Conservation (phyloP, 257 asterid species). For the Plectranthus barbatus region DNA sequence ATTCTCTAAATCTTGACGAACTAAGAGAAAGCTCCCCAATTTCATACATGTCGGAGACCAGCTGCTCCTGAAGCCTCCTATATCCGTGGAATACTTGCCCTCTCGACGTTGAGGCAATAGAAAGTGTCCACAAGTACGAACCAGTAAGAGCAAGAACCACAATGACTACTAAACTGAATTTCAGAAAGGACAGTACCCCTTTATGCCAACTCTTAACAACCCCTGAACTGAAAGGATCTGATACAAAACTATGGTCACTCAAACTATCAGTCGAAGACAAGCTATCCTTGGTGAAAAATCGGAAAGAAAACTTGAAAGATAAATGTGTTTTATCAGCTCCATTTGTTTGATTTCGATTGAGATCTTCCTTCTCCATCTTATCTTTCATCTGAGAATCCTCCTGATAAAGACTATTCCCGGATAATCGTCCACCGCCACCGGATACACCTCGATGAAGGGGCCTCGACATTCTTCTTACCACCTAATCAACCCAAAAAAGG, state of each 20-base stretch:
- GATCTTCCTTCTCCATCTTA: slow-evolving; percentile 66
- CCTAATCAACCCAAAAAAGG: slow-evolving; percentile 36
- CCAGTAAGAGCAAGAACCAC: slow-evolving; percentile 76
- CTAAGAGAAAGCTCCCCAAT: slow-evolving; percentile 86
- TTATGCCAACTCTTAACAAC: slow-evolving; percentile 52
- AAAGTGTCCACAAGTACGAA: slow-evolving; percentile 94
- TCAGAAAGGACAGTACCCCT: slow-evolving; percentile 42
- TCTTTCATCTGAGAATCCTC: slow-evolving; percentile 85
- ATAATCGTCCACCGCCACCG: slow-evolving; percentile 55
- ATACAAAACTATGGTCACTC: slow-evolving; percentile 53
- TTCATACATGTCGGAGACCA: slow-evolving; percentile 75
- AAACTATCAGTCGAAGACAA: slow-evolving; percentile 50
- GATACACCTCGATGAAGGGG: slow-evolving; percentile 86
- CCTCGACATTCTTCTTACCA: slow-evolving; percentile 58
- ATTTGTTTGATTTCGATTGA: slow-evolving; percentile 23
- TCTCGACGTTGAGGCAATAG: slow-evolving; percentile 65
- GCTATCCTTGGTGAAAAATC: slow-evolving; percentile 44
- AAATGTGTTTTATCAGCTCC: slow-evolving; percentile 23
- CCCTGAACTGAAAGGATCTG: slow-evolving; percentile 68
- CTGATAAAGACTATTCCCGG: slow-evolving; percentile 50
- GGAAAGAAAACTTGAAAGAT: slow-evolving; percentile 44
- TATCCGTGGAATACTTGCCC: slow-evolving; percentile 72
- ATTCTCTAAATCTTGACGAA: slow-evolving; percentile 49
- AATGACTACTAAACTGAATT: slow-evolving; percentile 60
- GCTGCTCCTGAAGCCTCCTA: slow-evolving; percentile 78